phyloP scores from a whole-genome alignment of 305 asterid species.

The Fraxinus floribunda region DNA sequence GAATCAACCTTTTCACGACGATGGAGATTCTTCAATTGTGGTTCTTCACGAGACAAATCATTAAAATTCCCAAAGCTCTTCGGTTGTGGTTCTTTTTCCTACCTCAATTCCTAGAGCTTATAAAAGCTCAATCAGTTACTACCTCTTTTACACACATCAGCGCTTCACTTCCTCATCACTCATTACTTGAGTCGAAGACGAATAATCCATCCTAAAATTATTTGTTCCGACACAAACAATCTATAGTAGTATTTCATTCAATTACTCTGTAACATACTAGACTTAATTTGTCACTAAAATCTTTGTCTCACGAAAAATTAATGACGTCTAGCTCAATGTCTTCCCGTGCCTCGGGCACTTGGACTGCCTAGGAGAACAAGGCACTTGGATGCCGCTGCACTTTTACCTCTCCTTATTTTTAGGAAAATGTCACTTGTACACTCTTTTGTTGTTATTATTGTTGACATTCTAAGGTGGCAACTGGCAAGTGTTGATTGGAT shows the following conservation, averaged over 20 bases:
- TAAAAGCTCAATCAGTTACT: background rate
- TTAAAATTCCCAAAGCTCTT: background rate
- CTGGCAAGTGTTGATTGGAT: no score
- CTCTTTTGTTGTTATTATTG: no score
- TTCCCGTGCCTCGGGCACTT: constrained; percentile 36
- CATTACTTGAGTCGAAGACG: background rate
- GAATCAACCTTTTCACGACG: background rate
- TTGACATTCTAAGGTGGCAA: no score
- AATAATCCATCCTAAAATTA: background rate
- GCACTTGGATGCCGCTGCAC: constrained; percentile 32
- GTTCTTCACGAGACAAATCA: background rate
- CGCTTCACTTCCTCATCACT: background rate
- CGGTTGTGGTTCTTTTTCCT: no score
- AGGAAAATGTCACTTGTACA: constrained; percentile 23
- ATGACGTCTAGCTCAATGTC: constrained; percentile 56
- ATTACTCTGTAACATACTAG: background rate
- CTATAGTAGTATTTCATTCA: background rate
- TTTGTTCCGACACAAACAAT: background rate
- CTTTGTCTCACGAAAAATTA: background rate
- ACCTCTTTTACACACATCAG: constrained; percentile 29
- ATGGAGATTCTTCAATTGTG: background rate
- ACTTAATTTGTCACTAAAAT: background rate
- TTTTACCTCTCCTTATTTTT: no score
- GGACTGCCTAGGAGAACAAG: constrained; percentile 70
- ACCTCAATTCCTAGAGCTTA: background rate